phyloP scores from a whole-genome alignment of 2,329 filamentous ascomycete genomes.

The Phymatotrichopsis omnivora region DNA sequence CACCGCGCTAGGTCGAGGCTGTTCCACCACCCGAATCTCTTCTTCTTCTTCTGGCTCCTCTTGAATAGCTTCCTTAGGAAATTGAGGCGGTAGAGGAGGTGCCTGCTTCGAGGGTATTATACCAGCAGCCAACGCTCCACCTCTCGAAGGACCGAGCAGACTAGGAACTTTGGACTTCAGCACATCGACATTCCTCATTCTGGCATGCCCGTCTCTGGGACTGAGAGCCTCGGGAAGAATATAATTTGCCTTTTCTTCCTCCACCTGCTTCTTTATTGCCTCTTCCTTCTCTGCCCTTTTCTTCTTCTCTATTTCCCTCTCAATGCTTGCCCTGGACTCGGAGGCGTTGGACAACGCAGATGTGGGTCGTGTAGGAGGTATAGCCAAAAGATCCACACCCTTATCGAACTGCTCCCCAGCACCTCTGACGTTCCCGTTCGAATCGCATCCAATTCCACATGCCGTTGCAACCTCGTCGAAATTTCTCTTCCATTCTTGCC shows the following conservation, averaged over 20 bases:
- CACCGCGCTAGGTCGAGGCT: slow-evolving; percentile 5
- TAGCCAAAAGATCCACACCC: slow-evolving; percentile 17
- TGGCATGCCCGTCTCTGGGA: slow-evolving; percentile 27
- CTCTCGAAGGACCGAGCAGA: slow-evolving; percentile 22
- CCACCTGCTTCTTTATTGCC: slow-evolving; percentile 7
- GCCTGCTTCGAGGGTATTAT: slow-evolving; percentile 13
- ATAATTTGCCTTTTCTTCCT: slow-evolving; percentile 16
- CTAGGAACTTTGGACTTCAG: slow-evolving; percentile 22
- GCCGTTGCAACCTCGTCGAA: slow-evolving; percentile 29
- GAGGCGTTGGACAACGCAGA: slow-evolving; percentile 11
- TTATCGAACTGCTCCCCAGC: slow-evolving; percentile 27
- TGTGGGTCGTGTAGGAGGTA: slow-evolving; percentile 16
- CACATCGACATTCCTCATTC: slow-evolving; percentile 24
- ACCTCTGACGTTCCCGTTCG: slow-evolving; percentile 22
- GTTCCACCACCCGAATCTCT: slow-evolving; percentile 19
- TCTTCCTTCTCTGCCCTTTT: slow-evolving; percentile 9
- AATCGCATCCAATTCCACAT: slow-evolving; percentile 29
- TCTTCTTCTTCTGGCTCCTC: slow-evolving; percentile 19
- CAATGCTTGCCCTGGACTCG: slow-evolving; percentile 6
- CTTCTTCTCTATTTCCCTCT: slow-evolving; percentile 11
- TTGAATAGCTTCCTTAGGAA: slow-evolving; percentile 5
- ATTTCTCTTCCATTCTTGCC: slow-evolving; percentile 26
- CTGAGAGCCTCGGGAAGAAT: slow-evolving; percentile 27
- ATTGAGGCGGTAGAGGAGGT: background rate
- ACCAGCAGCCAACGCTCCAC: slow-evolving; percentile 13